Evolutionary conservation across 441 rosid genomes (phyloP), one percentile per base, ranked within the genome.

Genomic region (Pelargonium citronellum): DNA sequence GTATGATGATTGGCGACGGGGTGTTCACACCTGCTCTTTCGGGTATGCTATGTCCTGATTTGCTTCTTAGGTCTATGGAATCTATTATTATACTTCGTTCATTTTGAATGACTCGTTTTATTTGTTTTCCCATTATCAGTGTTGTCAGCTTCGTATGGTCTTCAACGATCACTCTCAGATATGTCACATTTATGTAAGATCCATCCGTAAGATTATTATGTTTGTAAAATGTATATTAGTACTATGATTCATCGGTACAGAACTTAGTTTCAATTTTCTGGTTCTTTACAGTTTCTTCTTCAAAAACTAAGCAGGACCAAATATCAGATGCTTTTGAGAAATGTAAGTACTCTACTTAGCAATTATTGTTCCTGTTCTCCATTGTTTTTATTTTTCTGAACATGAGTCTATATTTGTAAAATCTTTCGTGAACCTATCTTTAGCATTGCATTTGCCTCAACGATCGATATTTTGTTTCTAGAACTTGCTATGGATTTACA

Each of bases 11-110:
- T 66, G 83, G 83, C 0, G 89, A 84, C 39, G 90, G 83, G 5
- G 86, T 84, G 72, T 80, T 86, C 69, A 84, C 85, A 34, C 92
- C 90, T 1, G 85, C 92, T 11, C 80, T 88, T 71, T 84, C 90
- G n/a, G 93, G 90, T 86, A 66, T 60, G 76, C 16, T 10, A 41
- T 12, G 1, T 30, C 22, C 13, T 64, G 12, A 51, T 60, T 27
- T 58, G 34, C 12, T 69, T 67, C 15, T 66, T 13, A 24, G 30
- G 34, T 62, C 53, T 41, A 49, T 58, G 41, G 19, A 17, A 17
- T 70, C 39, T 16, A 5, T 11, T 65, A 41, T 16, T 16, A 8
- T 20, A 11, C 11, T 24, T 37, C 34, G 64, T 39, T 69, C 63
- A 13, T 7, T 20, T 47, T 19, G 27, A 57, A 10, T 19, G 17